These are phyloP conservation scores for Nicotiana tabacum DNA, from an alignment of 257 asterid species.

Conservation along the genomic window DNA sequence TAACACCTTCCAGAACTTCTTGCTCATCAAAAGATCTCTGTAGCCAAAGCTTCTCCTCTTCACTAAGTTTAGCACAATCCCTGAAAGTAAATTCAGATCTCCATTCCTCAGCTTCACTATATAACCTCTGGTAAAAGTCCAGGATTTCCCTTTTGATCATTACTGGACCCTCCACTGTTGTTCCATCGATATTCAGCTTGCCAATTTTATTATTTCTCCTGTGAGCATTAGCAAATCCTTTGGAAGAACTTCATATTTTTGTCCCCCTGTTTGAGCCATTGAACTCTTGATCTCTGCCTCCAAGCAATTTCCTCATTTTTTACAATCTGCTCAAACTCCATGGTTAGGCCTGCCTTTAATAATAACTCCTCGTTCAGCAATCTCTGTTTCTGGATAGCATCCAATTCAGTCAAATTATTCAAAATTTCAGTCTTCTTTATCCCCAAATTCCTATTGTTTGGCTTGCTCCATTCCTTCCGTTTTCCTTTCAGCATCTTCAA, in stretches of 20 bases:
- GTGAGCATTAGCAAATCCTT: no score
- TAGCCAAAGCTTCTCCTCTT: neutral
- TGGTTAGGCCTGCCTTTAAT: no score
- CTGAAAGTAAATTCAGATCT: neutral
- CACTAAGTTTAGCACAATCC: neutral
- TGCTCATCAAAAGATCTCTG: neutral
- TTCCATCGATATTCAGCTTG: no score
- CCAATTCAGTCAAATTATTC: neutral
- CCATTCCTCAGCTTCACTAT: neutral
- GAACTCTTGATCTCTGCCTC: neutral
- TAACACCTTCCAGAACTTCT: neutral
- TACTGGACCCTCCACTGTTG: neutral
- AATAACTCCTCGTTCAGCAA: no score
- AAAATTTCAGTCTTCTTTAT: no score
- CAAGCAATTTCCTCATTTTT: neutral
- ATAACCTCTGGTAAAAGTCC: neutral
- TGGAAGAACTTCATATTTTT: no score
- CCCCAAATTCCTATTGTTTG: neutral
- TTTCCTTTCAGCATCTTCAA: neutral
- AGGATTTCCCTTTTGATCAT: neutral
- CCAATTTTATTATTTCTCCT: no score
- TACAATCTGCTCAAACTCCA: neutral
- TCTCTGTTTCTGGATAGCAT: neutral
- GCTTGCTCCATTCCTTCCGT: no score
- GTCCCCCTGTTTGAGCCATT: neutral